These are phyloP conservation scores for Trematosphaeria pertusa DNA, from an alignment of 2,329 filamentous ascomycete species.

Conservation along the genomic window DNA sequence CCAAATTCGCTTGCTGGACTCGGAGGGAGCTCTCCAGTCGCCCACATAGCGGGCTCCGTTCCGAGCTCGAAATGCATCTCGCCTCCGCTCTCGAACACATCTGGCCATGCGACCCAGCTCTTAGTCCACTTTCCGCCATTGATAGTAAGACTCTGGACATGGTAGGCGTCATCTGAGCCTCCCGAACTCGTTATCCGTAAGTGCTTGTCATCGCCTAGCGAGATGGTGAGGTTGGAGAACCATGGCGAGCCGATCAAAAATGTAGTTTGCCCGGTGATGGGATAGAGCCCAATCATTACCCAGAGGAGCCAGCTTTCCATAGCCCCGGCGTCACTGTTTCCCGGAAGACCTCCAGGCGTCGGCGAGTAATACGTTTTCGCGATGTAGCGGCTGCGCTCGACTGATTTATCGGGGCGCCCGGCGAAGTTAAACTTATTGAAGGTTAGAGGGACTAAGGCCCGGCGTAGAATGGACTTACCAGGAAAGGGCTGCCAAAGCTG, in stretches of 20 bases:
- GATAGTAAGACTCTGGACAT: conserved; percentile 57
- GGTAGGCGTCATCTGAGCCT: conserved; percentile 50
- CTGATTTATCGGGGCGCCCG: conserved; percentile 15
- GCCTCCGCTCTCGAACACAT: conserved; percentile 47
- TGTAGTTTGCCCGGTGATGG: conserved; percentile 49
- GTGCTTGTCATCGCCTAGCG: conserved; percentile 20
- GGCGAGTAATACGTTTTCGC: conserved; percentile 43
- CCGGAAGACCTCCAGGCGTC: conserved; percentile 43
- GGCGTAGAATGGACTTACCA: too few species aligned
- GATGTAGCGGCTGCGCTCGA: conserved; percentile 31
- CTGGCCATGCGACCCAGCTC: conserved; percentile 59
- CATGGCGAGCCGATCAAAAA: conserved; percentile 51
- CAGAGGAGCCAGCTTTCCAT: conserved; percentile 55
- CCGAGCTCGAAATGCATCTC: conserved; percentile 15
- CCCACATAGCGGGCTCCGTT: conserved; percentile 2
- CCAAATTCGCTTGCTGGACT: too few species aligned
- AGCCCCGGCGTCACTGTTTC: conserved; percentile 51
- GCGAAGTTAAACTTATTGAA: too few species aligned
- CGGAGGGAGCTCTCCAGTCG: conserved; percentile 3
- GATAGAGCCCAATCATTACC: conserved; percentile 53
- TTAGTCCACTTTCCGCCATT: conserved; percentile 56
- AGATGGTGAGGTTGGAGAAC: conserved; percentile 34
- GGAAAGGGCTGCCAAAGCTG: conserved; percentile 31
- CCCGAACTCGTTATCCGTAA: conserved; percentile 54
- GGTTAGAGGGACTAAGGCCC: too few species aligned